phyloP scores from a whole-genome alignment of 1,284 basidiomycete genomes.

The Trametes sp. region DNA sequence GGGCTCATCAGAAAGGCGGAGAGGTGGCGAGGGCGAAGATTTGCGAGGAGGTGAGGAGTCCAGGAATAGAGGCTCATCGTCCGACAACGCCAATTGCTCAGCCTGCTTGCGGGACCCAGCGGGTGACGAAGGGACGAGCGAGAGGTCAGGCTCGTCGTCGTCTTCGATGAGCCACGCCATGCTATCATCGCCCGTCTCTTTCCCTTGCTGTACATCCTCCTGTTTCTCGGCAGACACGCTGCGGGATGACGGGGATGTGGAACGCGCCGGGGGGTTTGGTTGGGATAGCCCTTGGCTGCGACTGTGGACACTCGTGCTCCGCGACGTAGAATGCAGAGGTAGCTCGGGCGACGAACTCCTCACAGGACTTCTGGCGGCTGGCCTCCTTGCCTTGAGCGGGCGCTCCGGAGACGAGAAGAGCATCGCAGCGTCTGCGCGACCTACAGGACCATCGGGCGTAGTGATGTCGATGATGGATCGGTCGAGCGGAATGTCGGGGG shows the following conservation, averaged over 20 bases:
- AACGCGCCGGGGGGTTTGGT: conserved; percentile 21
- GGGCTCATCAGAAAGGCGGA: conserved; percentile 23
- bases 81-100: neutral
- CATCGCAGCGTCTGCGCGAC: conserved; percentile 18
- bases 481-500: conserved; percentile 22
- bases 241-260: conserved; percentile 24
- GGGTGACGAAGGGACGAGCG: conserved; percentile 59
- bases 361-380: neutral
- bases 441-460: conserved; percentile 17
- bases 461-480: conserved; percentile 15
- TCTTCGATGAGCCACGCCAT: conserved; percentile 71
- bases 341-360: conserved; percentile 23
- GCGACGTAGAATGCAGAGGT: conserved; percentile 17
- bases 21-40: conserved; percentile 6
- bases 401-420: conserved; percentile 23
- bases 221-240: conserved; percentile 19
- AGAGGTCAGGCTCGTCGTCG: conserved; percentile 56
- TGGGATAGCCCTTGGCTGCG: conserved; percentile 7
- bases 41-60: conserved; percentile 17
- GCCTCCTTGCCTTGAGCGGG: conserved; percentile 6
- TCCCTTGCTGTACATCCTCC: neutral
- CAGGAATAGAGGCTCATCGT: conserved; percentile 28
- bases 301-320: conserved; percentile 20
- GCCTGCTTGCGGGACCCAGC: conserved; percentile 14
- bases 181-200: conserved; percentile 33